These are phyloP conservation scores for Phytophthora fragariae DNA, from an alignment of 352 stramenopile genomes.

Conservation along the genomic window DNA sequence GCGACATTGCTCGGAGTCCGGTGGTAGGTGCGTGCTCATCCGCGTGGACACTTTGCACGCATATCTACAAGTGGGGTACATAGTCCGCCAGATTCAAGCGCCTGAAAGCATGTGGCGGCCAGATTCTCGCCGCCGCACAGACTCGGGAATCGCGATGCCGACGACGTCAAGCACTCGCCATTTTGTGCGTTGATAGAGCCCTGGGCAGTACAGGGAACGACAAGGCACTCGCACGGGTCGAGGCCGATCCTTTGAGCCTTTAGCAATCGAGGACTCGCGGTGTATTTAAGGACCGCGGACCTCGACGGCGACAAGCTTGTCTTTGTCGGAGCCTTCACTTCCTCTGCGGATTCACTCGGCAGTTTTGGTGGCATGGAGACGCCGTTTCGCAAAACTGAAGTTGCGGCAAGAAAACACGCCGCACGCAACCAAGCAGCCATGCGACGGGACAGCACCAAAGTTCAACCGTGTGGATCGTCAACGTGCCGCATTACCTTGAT, in stretches of 20 bases:
- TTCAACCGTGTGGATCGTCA: conserved; percentile 14
- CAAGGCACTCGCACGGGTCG: neutral
- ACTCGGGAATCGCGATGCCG: neutral
- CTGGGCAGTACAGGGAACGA: neutral
- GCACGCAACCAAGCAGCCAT: conserved; percentile 20
- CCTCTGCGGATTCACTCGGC: neutral
- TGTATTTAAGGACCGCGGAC: conserved; percentile 6
- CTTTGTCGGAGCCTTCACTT: conserved; percentile 5
- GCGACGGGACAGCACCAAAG: conserved; percentile 9
- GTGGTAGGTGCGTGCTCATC: conserved; percentile 18
- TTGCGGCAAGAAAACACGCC: conserved; percentile 15
- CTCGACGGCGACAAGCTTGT: conserved; percentile 9
- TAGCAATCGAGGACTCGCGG: conserved; percentile 13
- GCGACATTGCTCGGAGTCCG: conserved; percentile 24
- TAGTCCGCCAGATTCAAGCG: conserved; percentile 10
- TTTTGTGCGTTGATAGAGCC: neutral
- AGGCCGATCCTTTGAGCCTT: conserved; percentile 1
- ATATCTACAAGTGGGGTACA: conserved; percentile 5
- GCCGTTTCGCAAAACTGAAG: conserved; percentile 12
- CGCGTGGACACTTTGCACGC: conserved; percentile 14
- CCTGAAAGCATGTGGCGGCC: neutral
- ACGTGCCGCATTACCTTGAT: conserved; percentile 6
- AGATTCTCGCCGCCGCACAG: neutral
- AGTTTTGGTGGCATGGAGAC: neutral
- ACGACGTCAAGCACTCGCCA: neutral